These are phyloP conservation scores for Aureobasidium sp. DNA, from an alignment of 2,329 filamentous ascomycete species.

Conservation along the genomic window DNA sequence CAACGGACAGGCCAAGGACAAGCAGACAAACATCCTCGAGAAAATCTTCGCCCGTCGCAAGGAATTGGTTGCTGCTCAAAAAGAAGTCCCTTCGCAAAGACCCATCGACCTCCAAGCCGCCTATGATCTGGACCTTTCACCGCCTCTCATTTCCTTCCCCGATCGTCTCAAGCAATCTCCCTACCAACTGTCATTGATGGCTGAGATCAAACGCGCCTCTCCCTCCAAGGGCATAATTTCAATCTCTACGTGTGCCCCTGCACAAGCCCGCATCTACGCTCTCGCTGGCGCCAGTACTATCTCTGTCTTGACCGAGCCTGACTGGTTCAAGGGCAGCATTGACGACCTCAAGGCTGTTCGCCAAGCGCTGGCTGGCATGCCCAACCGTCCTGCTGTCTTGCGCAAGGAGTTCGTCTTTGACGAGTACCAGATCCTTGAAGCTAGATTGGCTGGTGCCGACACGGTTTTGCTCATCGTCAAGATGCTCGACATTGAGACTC, in stretches of 20 bases:
- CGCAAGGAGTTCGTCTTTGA: constrained; percentile 98
- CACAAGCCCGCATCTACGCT: constrained; percentile 85
- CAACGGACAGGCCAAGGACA: constrained; percentile 32
- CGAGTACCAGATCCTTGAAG: constrained; percentile 95
- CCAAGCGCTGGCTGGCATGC: constrained; percentile 81
- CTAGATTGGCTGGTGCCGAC: constrained; percentile 83
- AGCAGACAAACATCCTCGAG: constrained; percentile 79
- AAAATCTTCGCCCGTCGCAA: constrained; percentile 80
- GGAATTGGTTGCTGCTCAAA: constrained; percentile 68
- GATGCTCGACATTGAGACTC: constrained; percentile 72
- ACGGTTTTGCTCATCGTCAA: constrained; percentile 95
- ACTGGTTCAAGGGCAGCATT: constrained; percentile 98
- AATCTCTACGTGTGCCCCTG: constrained; percentile 74
- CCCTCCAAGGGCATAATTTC: constrained; percentile 95
- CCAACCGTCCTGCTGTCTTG: constrained; percentile 81
- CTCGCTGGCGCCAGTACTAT: constrained; percentile 92
- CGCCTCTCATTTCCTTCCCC: constrained; percentile 73
- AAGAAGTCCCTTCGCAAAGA: constrained; percentile 73
- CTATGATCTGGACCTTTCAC: constrained; percentile 75
- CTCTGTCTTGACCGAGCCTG: constrained; percentile 94
- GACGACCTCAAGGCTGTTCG: constrained; percentile 84
- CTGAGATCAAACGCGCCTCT: constrained; percentile 93
- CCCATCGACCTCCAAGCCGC: constrained; percentile 75
- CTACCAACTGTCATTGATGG: constrained; percentile 87
- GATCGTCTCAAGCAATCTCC: constrained; percentile 70